Evolutionary conservation across 2,329 filamentous ascomycete genomes (phyloP).

Genomic region (Elsinoe fawcettii): DNA sequence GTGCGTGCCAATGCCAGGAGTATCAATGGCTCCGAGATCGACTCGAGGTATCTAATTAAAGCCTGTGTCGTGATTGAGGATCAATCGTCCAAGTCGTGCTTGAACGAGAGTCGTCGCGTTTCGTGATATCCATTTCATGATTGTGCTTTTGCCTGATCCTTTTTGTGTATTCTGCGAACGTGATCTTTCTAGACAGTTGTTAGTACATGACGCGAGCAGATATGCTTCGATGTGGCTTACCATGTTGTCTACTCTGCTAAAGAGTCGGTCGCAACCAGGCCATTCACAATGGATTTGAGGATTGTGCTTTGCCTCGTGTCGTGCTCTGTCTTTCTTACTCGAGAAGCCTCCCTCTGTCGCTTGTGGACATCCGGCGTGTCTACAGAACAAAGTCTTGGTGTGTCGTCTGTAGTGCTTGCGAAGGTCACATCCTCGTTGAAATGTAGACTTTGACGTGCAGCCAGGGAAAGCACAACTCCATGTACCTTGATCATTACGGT

Average conservation of each 20-base stretch:
- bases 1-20: neutral
- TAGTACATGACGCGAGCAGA: constrained; percentile 4
- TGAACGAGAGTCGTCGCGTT: neutral
- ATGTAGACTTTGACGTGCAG: constrained; percentile 51
- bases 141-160: constrained; percentile 16
- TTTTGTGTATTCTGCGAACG: constrained; percentile 22
- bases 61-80: neutral
- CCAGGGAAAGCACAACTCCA: constrained; percentile 54
- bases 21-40: neutral
- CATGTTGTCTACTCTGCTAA: constrained; percentile 57
- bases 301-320: constrained; percentile 57
- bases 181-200: constrained; percentile 21
- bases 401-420: constrained; percentile 57
- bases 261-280: constrained; percentile 50
- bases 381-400: constrained; percentile 54
- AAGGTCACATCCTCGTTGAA: constrained; percentile 53
- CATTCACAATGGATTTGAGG: constrained; percentile 53
- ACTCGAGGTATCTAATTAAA: neutral
- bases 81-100: neutral
- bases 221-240: constrained; percentile 28
- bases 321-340: constrained; percentile 54
- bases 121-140: neutral
- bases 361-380: constrained; percentile 51
- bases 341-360: constrained; percentile 51
- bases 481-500: constrained; percentile 39